Evolutionary conservation across 2,329 filamentous ascomycete species (phyloP).

Genomic region (Scolecobasidium constrictum): DNA sequence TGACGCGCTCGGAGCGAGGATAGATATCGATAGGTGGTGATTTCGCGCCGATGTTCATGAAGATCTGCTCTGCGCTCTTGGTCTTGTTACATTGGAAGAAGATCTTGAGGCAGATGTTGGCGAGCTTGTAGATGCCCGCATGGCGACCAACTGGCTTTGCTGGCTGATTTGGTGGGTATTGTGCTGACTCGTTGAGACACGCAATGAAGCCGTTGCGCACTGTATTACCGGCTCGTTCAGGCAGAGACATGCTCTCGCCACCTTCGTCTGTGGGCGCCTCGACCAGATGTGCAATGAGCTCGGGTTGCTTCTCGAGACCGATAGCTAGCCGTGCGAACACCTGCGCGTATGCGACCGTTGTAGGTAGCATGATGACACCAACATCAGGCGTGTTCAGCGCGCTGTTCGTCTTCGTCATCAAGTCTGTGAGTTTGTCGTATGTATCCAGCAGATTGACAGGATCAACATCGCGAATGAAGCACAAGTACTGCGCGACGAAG

Average conservation of each 20-base stretch:
- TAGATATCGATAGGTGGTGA: constrained; percentile 74
- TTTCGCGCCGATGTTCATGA: constrained; percentile 74
- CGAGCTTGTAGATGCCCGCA: constrained; percentile 79
- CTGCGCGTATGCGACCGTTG: constrained; percentile 70
- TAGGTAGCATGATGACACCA: constrained; percentile 72
- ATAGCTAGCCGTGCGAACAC: constrained; percentile 75
- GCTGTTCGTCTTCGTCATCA: constrained; percentile 72
- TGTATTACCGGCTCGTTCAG: constrained; percentile 78
- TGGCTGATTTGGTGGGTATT: constrained; percentile 41
- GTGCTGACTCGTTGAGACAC: constrained; percentile 70
- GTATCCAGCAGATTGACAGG: constrained; percentile 64
- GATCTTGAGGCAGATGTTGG: constrained; percentile 80
- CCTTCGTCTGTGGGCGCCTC: constrained; percentile 42
- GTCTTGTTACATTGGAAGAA: constrained; percentile 82
- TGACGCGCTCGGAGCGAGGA: constrained; percentile 76
- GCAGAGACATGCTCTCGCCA: constrained; percentile 64
- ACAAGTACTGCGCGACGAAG: constrained; percentile 72
- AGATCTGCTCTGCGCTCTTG: constrained; percentile 75
- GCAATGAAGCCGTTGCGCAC: constrained; percentile 87
- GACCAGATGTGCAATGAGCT: constrained; percentile 53
- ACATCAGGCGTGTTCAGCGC: constrained; percentile 70
- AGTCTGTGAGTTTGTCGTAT: constrained; percentile 60
- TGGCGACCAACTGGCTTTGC: constrained; percentile 73
- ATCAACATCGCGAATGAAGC: constrained; percentile 71
- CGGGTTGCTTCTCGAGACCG: constrained; percentile 68